A percentile compares a stretch with the other conserved stretches of the same genome.
phyloP scores from a whole-genome alignment of 768 basidiomycete genomes.

The Plicaturopsis crispa region DNA sequence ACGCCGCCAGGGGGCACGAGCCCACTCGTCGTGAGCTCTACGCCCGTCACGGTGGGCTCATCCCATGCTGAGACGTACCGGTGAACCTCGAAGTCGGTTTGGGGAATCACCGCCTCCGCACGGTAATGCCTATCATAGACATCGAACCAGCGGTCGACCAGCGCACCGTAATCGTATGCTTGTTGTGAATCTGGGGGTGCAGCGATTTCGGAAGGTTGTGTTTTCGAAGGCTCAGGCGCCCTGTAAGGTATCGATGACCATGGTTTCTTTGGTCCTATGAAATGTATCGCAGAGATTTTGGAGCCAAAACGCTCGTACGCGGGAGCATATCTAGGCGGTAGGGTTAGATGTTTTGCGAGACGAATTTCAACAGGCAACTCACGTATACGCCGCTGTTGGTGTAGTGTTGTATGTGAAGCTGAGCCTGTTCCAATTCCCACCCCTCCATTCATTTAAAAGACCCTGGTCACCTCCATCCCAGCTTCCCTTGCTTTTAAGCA shows the following conservation, averaged over 20 bases:
- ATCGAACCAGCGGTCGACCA: slow-evolving; percentile 86
- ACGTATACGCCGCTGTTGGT: slow-evolving; percentile 95
- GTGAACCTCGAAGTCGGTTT: slow-evolving; percentile 50
- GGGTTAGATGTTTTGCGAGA: slow-evolving; percentile 18
- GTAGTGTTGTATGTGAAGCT: slow-evolving; percentile 99
- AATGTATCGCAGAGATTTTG: slow-evolving; percentile 82
- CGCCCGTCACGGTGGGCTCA: slow-evolving; percentile 18
- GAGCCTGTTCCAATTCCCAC: slow-evolving; percentile 81
- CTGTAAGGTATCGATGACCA: slow-evolving; percentile 77
- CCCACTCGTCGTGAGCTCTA: slow-evolving; percentile 4
- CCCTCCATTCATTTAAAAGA: slow-evolving; percentile 91
- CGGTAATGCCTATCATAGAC: slow-evolving; percentile 89
- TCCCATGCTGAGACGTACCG: slow-evolving; percentile 78
- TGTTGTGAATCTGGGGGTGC: too few species aligned
- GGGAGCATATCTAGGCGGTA: slow-evolving; percentile 74
- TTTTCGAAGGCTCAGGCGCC: slow-evolving; percentile 41
- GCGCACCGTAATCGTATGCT: slow-evolving; percentile 69
- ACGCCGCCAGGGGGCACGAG: slow-evolving; percentile 20
- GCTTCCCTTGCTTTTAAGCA: slow-evolving; percentile 73
- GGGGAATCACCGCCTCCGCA: slow-evolving; percentile 35
- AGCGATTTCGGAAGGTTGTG: slow-evolving; percentile 21
- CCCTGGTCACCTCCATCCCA: slow-evolving; percentile 99
- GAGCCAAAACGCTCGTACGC: slow-evolving; percentile 92
- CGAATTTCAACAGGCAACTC: slow-evolving; percentile 32
- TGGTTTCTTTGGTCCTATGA: slow-evolving; percentile 94